Evolutionary conservation across 768 basidiomycete genomes (phyloP).

Genomic region (Trametes punicea): DNA sequence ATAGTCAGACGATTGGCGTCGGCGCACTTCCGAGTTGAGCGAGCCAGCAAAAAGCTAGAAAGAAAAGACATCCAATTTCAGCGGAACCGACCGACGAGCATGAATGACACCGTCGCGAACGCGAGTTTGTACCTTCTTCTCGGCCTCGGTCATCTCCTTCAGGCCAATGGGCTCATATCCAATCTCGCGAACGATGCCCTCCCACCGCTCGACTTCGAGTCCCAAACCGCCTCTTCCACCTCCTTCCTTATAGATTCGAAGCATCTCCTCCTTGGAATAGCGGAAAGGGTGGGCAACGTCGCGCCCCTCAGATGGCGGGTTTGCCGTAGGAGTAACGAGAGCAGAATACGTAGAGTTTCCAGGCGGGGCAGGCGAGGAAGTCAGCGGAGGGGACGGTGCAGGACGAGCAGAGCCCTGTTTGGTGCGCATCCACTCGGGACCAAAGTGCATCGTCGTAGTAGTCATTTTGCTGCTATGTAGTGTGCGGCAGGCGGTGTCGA

Average conservation of each 20-base stretch:
- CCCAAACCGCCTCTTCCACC: slow-evolving; percentile 71
- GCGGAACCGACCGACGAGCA: not conserved
- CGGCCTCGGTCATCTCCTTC: slow-evolving; percentile 76
- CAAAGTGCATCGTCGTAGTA: slow-evolving; percentile 80
- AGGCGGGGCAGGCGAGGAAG: slow-evolving; percentile 37
- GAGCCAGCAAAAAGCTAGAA: slow-evolving; percentile 74
- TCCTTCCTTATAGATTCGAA: slow-evolving; percentile 80
- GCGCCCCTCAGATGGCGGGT: slow-evolving; percentile 48
- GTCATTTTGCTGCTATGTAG: slow-evolving; percentile 38
- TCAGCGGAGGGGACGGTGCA: slow-evolving; percentile 53
- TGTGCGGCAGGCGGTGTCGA: slow-evolving; percentile 4
- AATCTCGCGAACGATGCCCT: slow-evolving; percentile 79
- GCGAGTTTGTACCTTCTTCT: slow-evolving; percentile 71
- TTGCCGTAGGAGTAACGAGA: slow-evolving; percentile 54
- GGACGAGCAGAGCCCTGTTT: slow-evolving; percentile 60
- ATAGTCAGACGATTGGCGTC: slow-evolving; percentile 77
- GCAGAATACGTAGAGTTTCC: slow-evolving; percentile 69
- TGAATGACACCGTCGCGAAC: slow-evolving; percentile 3
- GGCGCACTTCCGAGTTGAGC: slow-evolving; percentile 84
- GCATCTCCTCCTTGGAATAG: slow-evolving; percentile 82
- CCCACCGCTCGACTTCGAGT: slow-evolving; percentile 85
- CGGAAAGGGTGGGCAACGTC: slow-evolving; percentile 78
- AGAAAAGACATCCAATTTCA: slow-evolving; percentile 7
- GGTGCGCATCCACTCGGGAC: slow-evolving; percentile 90
- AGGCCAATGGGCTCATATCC: slow-evolving; percentile 69